phyloP scores from a whole-genome alignment of 768 basidiomycete species.

The Erythrobasidium yunnanense region DNA sequence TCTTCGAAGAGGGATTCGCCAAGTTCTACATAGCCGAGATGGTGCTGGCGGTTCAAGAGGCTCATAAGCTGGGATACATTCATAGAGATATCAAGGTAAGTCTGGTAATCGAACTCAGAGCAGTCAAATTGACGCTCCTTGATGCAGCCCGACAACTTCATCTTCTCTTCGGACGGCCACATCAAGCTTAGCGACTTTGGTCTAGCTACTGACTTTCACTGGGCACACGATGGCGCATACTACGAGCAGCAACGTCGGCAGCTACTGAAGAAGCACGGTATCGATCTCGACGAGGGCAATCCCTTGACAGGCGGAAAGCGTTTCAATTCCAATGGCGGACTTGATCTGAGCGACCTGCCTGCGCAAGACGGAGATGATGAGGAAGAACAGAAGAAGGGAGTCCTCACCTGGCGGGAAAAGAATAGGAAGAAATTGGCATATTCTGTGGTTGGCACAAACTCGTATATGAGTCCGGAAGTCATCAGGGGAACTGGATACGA shows the following conservation, averaged over 20 bases:
- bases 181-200: slow-evolving; percentile 93
- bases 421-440: slow-evolving; percentile 72
- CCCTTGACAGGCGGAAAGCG: slow-evolving; percentile 45
- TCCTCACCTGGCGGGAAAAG: slow-evolving; percentile 94
- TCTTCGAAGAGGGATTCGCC: slow-evolving; percentile 81
- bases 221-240: slow-evolving; percentile 73
- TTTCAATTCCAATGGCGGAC: background rate
- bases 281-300: slow-evolving; percentile 73
- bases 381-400: slow-evolving; percentile 51
- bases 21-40: slow-evolving; percentile 93
- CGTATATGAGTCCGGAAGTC: slow-evolving; percentile 42
- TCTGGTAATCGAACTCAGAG: slow-evolving; percentile 38
- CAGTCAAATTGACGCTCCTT: background rate
- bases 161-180: slow-evolving; percentile 86
- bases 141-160: slow-evolving; percentile 55
- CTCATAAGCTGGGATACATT: slow-evolving; percentile 89
- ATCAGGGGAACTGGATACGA: slow-evolving; percentile 58
- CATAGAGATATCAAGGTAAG: slow-evolving; percentile 73
- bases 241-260: slow-evolving; percentile 87
- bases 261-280: slow-evolving; percentile 79
- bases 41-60: slow-evolving; percentile 79
- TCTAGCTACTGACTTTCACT: slow-evolving; percentile 84
- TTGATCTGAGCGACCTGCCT: slow-evolving; percentile 50
- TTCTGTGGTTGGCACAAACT: slow-evolving; percentile 35
- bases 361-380: slow-evolving; percentile 59